Conservation (phyloP, 108 stramenopile species). For the Cyclotella choctawhatcheeana region DNA sequence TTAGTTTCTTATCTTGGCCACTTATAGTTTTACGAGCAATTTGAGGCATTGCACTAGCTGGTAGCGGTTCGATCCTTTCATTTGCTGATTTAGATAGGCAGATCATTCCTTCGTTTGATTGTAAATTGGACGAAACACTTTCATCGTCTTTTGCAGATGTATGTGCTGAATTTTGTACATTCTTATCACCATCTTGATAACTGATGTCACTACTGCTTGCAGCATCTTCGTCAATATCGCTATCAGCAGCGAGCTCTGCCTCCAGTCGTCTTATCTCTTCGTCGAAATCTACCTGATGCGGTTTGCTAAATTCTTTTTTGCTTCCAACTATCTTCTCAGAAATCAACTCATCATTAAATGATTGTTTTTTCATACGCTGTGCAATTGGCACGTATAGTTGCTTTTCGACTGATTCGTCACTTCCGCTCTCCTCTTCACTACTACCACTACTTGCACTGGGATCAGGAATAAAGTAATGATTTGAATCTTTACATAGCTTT, state of each 20-base stretch:
- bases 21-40: conserved; percentile 23
- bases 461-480: conserved; percentile 19
- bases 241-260: conserved; percentile 65
- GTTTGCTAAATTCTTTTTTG: conserved; percentile 2
- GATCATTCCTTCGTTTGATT: conserved; percentile 38
- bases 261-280: conserved; percentile 82
- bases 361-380: conserved; percentile 44
- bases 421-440: neutral
- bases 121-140: no score
- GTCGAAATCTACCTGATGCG: conserved; percentile 58
- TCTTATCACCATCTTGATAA: conserved; percentile 9
- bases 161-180: conserved; percentile 10
- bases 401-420: conserved; percentile 2
- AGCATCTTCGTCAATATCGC: conserved; percentile 38
- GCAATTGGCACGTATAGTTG: conserved; percentile 58
- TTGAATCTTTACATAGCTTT: conserved; percentile 54
- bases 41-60: conserved; percentile 55
- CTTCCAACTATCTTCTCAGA: neutral
- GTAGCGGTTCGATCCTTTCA: conserved; percentile 72
- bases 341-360: neutral
- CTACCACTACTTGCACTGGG: neutral
- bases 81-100: conserved; percentile 65
- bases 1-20: conserved; percentile 35
- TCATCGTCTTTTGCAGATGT: conserved; percentile 12
- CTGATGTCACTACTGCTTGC: conserved; percentile 41